Evolutionary conservation across 495 filamentous ascomycete genomes (phyloP).

Genomic region (Eremomyces bilateralis): DNA sequence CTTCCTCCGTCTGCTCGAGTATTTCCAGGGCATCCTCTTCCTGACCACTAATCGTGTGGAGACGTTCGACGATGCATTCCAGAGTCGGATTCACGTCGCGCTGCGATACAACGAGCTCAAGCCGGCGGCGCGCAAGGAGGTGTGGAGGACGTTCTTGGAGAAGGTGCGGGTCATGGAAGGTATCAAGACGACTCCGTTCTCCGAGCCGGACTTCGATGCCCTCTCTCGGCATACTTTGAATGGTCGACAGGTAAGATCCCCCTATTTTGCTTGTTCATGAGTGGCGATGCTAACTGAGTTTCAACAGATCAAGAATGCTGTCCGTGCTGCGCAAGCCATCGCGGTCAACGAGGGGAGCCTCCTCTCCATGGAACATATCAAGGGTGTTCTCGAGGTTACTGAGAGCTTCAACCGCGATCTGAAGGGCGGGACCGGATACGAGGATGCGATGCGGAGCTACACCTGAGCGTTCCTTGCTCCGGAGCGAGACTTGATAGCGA

Average conservation of each 20-base stretch:
- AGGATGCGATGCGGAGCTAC: slow-evolving; percentile 35
- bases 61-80: slow-evolving; percentile 47
- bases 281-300: slow-evolving; percentile 2
- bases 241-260: slow-evolving; percentile 46
- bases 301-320: slow-evolving; percentile 68
- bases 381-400: slow-evolving; percentile 58
- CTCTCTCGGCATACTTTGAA: slow-evolving; percentile 56
- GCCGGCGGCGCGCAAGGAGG: slow-evolving; percentile 49
- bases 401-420: slow-evolving; percentile 66
- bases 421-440: slow-evolving; percentile 38
- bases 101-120: slow-evolving; percentile 63
- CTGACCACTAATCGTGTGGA: slow-evolving; percentile 63
- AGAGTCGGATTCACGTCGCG: slow-evolving; percentile 48
- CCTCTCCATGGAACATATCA: slow-evolving; percentile 64
- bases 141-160: slow-evolving; percentile 74
- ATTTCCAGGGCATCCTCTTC: slow-evolving; percentile 66
- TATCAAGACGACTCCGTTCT: slow-evolving; percentile 37
- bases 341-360: slow-evolving; percentile 53
- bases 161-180: slow-evolving; percentile 43
- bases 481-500: too few relatives aligned
- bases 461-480: too few relatives aligned
- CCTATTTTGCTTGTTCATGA: slow-evolving; percentile 2
- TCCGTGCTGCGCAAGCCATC: slow-evolving; percentile 66
- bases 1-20: slow-evolving; percentile 31
- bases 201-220: slow-evolving; percentile 41